Percentiles rank a stretch among this genome's conserved stretches.
These are phyloP conservation scores for Sporisorium graminicola DNA, from an alignment of 1,284 basidiomycete species.

Conservation along the genomic window DNA sequence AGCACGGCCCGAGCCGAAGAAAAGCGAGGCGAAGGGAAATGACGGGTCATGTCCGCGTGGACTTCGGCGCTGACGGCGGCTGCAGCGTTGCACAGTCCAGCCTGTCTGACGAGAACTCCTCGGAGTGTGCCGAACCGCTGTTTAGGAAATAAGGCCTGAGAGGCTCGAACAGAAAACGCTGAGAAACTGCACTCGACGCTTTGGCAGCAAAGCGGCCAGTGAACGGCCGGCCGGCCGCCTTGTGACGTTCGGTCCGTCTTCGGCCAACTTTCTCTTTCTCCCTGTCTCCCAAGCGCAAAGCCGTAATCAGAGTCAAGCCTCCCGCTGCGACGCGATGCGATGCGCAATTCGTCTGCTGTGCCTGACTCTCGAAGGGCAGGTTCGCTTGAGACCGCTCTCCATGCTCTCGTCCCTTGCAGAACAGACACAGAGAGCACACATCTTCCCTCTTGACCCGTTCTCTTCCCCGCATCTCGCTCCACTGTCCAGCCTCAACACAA, in stretches of 20 bases:
- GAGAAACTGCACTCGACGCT: not conserved
- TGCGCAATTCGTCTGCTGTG: not conserved
- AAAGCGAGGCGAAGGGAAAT: too few relatives aligned
- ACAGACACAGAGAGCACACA: not conserved
- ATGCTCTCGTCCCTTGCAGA: not conserved
- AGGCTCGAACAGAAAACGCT: too few relatives aligned
- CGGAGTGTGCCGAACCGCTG: not conserved
- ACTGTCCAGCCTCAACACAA: too few relatives aligned
- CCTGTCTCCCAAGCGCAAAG: not conserved
- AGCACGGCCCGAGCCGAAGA: slow-evolving; percentile 3
- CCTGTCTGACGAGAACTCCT: not conserved
- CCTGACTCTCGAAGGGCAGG: not conserved
- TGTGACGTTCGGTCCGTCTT: slow-evolving; percentile 17
- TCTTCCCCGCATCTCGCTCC: not conserved
- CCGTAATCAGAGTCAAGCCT: not conserved
- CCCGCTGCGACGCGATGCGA: not conserved
- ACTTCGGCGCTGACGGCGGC: slow-evolving; percentile 1
- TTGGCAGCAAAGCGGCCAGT: not conserved
- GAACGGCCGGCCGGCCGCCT: not conserved
- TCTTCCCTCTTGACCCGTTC: not conserved
- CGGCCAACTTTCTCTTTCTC: slow-evolving; percentile 18
- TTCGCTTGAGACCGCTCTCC: not conserved
- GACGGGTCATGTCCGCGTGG: slow-evolving; percentile 15
- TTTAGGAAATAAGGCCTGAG: too few relatives aligned
- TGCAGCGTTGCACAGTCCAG: not conserved